Evolutionary conservation across 192 early-diverging fungal species (phyloP).

Genomic region (Radiomyces spectabilis): DNA sequence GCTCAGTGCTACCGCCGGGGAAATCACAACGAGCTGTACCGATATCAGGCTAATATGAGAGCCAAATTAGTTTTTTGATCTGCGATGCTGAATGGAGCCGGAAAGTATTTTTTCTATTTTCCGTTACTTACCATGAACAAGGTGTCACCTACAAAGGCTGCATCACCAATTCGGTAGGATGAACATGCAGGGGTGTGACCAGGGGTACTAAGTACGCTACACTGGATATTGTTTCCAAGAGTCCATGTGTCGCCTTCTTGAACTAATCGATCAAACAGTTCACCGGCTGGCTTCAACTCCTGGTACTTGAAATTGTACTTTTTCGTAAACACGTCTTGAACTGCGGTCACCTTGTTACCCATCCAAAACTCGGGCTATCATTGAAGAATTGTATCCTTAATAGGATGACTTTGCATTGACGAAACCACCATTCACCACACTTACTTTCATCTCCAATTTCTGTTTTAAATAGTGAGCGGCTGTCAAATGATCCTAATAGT

Average conservation of each 20-base stretch:
- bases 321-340: constrained; percentile 18
- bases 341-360: constrained; percentile 14
- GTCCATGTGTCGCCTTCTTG: constrained; percentile 5
- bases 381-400: neutral
- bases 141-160: constrained; percentile 26
- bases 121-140: constrained; percentile 22
- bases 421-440: too few relatives aligned
- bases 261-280: constrained; percentile 13
- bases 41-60: constrained; percentile 20
- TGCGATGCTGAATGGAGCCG: neutral
- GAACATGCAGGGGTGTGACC: constrained; percentile 28
- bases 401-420: too few relatives aligned
- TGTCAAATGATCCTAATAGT: constrained; percentile 25
- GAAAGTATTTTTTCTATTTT: neutral
- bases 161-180: constrained; percentile 21
- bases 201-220: constrained; percentile 9
- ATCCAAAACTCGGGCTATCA: constrained; percentile 15
- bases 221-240: constrained; percentile 17
- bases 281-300: constrained; percentile 3
- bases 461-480: constrained; percentile 19
- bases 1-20: constrained; percentile 24
- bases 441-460: constrained; percentile 11
- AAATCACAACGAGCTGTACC: constrained; percentile 30
- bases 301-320: constrained; percentile 10
- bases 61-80: neutral